Evolutionary conservation across 768 basidiomycete species (phyloP), one percentile per base, ranked within the genome.

Genomic region (Mycena amicta): DNA sequence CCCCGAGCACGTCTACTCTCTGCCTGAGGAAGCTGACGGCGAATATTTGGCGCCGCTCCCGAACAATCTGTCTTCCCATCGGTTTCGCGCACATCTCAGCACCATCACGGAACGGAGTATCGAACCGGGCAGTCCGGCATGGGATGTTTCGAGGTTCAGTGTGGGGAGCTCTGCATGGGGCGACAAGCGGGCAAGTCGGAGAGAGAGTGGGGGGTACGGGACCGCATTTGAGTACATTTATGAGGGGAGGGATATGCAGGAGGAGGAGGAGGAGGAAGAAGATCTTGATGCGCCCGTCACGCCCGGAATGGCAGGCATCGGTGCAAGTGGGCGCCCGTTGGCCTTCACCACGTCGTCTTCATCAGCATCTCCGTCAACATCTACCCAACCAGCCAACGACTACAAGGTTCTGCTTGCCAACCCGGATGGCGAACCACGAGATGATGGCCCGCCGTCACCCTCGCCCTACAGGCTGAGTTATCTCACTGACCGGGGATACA

Each of bases 91-190:
- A 25, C 62, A 60, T 31, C 52, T 63, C 11, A 46, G 40, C 47
- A 63, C 62, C 11, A 63, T 63, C 52, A 54, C 62, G n/a, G 62
- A 63, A 51, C 53, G 61, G 12, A 55, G 49, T n/a, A 45, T 40
- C 20, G 55, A 53, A 43, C 39, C 55, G 20, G 60, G 52, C 41
- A 57, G 55, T 39, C 49, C 56, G 27, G 33, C 25, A 39, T 45
- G 52, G 53, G 57, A 58, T 18, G 27, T 29, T 26, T 31, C 45
- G 22, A 16, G 56, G 13, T 51, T 51, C 18, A 26, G 18, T n/a
- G 28, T 57, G 22, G 55, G 25, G 13, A 49, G 47, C 47, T 49
- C 47, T 12, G 27, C 13, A 5, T 49, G 22, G 25, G 47, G 47
- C 8, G 47, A 49, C 27, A 49, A 28, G 26, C 47, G 47, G 25